Conservation (phyloP, 78 protist species). For the Mastigamoeba balamuthi region DNA sequence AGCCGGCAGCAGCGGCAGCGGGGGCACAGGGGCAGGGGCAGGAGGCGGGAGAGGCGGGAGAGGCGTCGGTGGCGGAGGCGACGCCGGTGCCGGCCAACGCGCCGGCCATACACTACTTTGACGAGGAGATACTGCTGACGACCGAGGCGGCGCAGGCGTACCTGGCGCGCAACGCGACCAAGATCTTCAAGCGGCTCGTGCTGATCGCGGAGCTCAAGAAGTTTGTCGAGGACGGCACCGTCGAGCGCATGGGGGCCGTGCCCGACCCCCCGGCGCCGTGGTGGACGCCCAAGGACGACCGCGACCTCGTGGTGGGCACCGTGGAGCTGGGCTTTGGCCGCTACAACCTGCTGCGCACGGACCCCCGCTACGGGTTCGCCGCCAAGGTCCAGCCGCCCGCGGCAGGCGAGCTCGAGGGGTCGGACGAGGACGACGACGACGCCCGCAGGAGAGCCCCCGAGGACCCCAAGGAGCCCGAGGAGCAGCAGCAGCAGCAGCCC, state of each 20-base stretch:
- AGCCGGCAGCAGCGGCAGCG: no score
- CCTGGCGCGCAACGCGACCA: constrained; percentile 18
- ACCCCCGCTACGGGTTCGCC: neutral
- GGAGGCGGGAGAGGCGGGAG: neutral
- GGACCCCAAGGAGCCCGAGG: no score
- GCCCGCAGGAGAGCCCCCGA: neutral
- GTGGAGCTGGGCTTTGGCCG: constrained; percentile 36
- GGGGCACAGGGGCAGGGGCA: neutral
- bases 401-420: no score
- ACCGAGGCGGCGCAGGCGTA: constrained; percentile 1
- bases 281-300: constrained; percentile 38
- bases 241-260: neutral
- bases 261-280: constrained; percentile 24
- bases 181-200: constrained; percentile 13
- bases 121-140: neutral
- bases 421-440: no score
- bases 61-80: neutral
- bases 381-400: neutral
- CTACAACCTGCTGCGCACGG: constrained; percentile 26
- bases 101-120: neutral
- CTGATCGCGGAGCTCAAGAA: constrained; percentile 6
- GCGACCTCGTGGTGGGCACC: constrained; percentile 40
- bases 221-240: neutral
- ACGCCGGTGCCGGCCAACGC: neutral
- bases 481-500: no score